These are phyloP conservation scores for Drechmeria coniospora DNA, from an alignment of 2,329 filamentous ascomycete genomes.

Conservation along the genomic window DNA sequence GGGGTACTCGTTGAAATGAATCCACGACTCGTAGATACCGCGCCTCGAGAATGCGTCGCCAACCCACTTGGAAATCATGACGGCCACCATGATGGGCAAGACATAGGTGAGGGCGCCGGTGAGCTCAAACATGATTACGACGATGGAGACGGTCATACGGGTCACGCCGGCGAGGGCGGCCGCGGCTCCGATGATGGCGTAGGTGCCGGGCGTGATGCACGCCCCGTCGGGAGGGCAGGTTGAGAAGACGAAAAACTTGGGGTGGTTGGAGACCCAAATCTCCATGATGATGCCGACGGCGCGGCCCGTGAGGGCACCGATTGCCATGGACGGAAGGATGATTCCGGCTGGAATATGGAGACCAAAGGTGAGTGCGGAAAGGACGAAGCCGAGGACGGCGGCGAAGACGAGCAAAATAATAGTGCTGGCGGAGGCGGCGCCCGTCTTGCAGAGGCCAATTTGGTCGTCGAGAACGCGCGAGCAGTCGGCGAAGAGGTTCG, in stretches of 20 bases:
- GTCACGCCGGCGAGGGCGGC: slow-evolving; percentile 90
- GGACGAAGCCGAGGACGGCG: slow-evolving; percentile 66
- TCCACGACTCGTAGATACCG: slow-evolving; percentile 97
- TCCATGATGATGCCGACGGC: slow-evolving; percentile 81
- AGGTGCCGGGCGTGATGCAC: slow-evolving; percentile 87
- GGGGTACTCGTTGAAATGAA: slow-evolving; percentile 87
- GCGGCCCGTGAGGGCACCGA: slow-evolving; percentile 79
- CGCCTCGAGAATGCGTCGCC: slow-evolving; percentile 85
- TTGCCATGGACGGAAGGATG: slow-evolving; percentile 88
- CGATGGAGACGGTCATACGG: slow-evolving; percentile 92
- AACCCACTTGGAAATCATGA: slow-evolving; percentile 97
- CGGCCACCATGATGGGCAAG: slow-evolving; percentile 95
- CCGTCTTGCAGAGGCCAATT: slow-evolving; percentile 80
- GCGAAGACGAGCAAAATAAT: slow-evolving; percentile 73
- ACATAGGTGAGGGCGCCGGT: slow-evolving; percentile 94
- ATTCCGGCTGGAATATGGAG: slow-evolving; percentile 91
- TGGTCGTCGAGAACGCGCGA: slow-evolving; percentile 67
- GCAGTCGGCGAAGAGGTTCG: slow-evolving; percentile 84
- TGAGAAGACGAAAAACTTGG: slow-evolving; percentile 60
- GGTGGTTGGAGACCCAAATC: slow-evolving; percentile 69
- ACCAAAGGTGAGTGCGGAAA: slow-evolving; percentile 81
- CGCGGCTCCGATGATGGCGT: slow-evolving; percentile 90
- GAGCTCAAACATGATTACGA: slow-evolving; percentile 98
- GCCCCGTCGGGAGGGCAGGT: slow-evolving; percentile 73
- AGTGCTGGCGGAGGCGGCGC: slow-evolving; percentile 65